Percentiles rank a stretch among this genome's conserved stretches.
Evolutionary conservation across 495 filamentous ascomycete genomes (phyloP).

Genomic region (Penicillium lividum): DNA sequence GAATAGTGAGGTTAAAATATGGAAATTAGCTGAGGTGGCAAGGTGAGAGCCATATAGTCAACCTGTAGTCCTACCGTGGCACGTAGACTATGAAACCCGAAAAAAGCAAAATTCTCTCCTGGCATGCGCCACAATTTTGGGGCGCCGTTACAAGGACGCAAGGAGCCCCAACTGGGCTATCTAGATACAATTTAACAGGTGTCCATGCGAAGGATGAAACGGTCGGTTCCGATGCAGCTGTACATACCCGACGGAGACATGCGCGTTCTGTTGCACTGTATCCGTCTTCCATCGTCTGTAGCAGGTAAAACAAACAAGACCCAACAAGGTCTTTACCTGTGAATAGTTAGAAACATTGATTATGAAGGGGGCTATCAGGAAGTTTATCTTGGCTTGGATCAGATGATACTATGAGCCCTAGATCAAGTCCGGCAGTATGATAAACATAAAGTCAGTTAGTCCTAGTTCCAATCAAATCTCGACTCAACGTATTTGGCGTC

Average conservation of each 20-base stretch:
- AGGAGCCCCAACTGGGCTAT: not conserved
- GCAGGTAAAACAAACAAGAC: not conserved
- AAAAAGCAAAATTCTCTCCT: not conserved
- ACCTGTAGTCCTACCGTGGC: no score
- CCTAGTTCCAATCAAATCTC: conserved; percentile 15
- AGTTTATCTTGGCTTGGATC: not conserved
- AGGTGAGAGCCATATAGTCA: no score
- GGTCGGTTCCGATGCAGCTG: conserved; percentile 23
- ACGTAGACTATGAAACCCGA: not conserved
- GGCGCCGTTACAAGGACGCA: not conserved
- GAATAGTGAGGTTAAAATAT: no score
- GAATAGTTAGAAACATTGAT: not conserved
- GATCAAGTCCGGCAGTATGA: not conserved
- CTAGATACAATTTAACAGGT: not conserved
- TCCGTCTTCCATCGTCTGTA: conserved; percentile 17
- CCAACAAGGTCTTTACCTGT: not conserved
- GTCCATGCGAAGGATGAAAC: conserved; percentile 28
- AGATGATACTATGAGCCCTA: conserved; percentile 15
- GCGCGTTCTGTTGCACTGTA: conserved; percentile 28
- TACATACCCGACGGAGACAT: conserved; percentile 26
- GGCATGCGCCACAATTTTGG: not conserved
- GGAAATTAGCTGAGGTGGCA: no score
- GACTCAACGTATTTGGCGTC: conserved; percentile 16
- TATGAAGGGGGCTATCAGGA: not conserved
- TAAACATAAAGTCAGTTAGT: not conserved